phyloP scores from a whole-genome alignment of 352 stramenopile genomes.

The Globisporangium nunn region DNA sequence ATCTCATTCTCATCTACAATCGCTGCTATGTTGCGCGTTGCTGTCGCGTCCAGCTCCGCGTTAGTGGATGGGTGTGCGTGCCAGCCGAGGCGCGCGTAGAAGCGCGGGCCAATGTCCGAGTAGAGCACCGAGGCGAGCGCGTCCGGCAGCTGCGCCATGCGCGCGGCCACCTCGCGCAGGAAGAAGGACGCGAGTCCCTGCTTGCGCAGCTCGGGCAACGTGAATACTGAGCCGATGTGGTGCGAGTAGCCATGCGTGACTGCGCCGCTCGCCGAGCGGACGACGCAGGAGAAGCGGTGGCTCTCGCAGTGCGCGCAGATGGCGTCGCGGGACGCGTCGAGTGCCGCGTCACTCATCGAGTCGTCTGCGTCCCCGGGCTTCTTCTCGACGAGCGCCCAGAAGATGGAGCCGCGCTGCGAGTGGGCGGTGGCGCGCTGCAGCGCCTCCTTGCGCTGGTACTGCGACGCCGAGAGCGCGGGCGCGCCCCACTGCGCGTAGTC shows the following conservation, averaged over 20 bases:
- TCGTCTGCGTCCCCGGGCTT: slow-evolving; percentile 12
- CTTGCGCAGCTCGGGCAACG: slow-evolving; percentile 34
- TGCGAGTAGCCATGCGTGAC: slow-evolving; percentile 40
- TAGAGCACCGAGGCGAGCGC: slow-evolving; percentile 47
- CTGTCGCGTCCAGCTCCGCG: slow-evolving; percentile 21
- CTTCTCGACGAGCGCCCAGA: slow-evolving; percentile 54
- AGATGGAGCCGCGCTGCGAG: slow-evolving; percentile 45
- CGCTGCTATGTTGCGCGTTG: slow-evolving; percentile 8
- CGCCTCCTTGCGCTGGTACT: slow-evolving; percentile 41
- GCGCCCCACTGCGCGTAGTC: slow-evolving; percentile 44
- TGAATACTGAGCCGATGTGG: slow-evolving; percentile 67
- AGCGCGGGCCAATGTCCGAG: slow-evolving; percentile 60
- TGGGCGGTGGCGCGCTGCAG: slow-evolving; percentile 35
- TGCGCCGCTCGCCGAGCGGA: slow-evolving; percentile 23
- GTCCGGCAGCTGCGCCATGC: slow-evolving; percentile 19
- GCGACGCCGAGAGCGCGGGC: slow-evolving; percentile 21
- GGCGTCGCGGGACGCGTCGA: slow-evolving; percentile 12
- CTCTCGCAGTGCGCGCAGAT: slow-evolving; percentile 56
- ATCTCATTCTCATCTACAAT: neutral
- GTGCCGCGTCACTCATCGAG: slow-evolving; percentile 12
- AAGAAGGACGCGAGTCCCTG: slow-evolving; percentile 47
- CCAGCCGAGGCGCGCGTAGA: slow-evolving; percentile 60
- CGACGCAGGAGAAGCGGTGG: slow-evolving; percentile 42
- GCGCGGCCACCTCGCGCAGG: slow-evolving; percentile 25
- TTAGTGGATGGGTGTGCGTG: slow-evolving; percentile 36